Evolutionary conservation across 2,329 filamentous ascomycete species (phyloP).

Genomic region (Colletotrichum agaves): DNA sequence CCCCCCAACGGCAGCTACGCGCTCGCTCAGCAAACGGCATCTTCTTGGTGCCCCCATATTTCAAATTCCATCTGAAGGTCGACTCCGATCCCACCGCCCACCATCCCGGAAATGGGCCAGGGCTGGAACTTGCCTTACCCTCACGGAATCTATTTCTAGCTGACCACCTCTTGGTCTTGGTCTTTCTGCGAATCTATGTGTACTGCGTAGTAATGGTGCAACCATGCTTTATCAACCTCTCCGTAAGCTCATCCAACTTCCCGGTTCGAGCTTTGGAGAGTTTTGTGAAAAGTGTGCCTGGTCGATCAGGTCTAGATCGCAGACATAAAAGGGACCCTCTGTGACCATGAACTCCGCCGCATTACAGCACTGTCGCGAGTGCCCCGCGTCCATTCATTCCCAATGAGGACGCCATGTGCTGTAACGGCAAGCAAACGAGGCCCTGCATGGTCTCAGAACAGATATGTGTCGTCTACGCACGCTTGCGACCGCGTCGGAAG

Average conservation of each 20-base stretch:
- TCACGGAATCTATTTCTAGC: constrained; percentile 15
- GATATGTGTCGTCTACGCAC: neutral
- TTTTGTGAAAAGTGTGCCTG: constrained; percentile 20
- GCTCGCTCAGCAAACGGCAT: neutral
- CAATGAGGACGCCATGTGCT: constrained; percentile 8
- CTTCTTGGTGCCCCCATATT: constrained; percentile 22
- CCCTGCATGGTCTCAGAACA: neutral
- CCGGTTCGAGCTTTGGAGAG: constrained; percentile 12
- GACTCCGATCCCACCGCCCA: constrained; percentile 20
- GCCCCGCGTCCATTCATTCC: neutral
- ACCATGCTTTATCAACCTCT: constrained; percentile 8
- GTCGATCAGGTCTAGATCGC: constrained; percentile 29
- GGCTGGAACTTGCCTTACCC: neutral
- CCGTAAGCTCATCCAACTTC: constrained; percentile 17
- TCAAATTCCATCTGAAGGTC: constrained; percentile 17
- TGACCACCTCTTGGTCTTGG: constrained; percentile 8
- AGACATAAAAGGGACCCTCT: neutral
- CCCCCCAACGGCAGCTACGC: neutral
- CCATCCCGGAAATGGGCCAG: constrained; percentile 19
- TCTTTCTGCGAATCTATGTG: neutral
- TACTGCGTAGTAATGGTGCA: no score
- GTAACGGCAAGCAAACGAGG: neutral
- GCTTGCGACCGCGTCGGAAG: constrained; percentile 5
- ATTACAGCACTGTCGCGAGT: neutral
- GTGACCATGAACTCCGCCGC: constrained; percentile 11